A percentile compares a stretch with the other conserved stretches of the same genome.
Evolutionary conservation across 1,284 basidiomycete genomes (phyloP).

Genomic region (Trametes sp.): DNA sequence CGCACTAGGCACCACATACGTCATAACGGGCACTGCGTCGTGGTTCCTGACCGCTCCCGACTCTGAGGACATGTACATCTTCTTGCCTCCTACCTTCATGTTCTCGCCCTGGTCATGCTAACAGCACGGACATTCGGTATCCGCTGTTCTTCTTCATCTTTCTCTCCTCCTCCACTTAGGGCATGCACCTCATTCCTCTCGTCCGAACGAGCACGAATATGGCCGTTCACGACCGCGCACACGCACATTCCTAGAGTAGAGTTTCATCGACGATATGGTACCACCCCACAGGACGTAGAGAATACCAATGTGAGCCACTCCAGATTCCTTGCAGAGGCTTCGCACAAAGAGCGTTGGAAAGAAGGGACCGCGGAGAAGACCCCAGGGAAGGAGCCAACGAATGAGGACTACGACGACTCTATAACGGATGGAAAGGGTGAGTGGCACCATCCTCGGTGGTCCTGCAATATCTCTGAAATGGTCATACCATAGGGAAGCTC

Average conservation of each 20-base stretch:
- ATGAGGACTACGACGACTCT: constrained; percentile 38
- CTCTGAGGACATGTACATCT: neutral
- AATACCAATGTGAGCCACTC: constrained; percentile 53
- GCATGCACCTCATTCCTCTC: neutral
- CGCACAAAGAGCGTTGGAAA: constrained; percentile 49
- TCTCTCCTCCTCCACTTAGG: no score
- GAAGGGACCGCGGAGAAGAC: constrained; percentile 26
- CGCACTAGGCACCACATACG: constrained; percentile 1
- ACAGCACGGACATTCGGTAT: neutral
- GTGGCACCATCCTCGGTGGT: neutral
- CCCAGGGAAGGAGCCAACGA: constrained; percentile 24
- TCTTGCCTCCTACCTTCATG: neutral
- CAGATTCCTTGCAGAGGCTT: constrained; percentile 53
- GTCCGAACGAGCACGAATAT: neutral
- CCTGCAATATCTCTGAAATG: neutral
- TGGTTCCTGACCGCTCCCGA: neutral
- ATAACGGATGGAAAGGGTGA: constrained; percentile 38
- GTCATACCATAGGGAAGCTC: constrained; percentile 54
- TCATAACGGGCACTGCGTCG: constrained; percentile 1
- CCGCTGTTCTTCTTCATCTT: neutral
- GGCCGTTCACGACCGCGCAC: neutral
- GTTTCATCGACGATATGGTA: constrained; percentile 3
- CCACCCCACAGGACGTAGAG: constrained; percentile 37
- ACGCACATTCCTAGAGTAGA: neutral
- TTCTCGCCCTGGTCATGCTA: neutral